phyloP scores from a whole-genome alignment of 306 rosid species.

The Carpinus viminea region DNA sequence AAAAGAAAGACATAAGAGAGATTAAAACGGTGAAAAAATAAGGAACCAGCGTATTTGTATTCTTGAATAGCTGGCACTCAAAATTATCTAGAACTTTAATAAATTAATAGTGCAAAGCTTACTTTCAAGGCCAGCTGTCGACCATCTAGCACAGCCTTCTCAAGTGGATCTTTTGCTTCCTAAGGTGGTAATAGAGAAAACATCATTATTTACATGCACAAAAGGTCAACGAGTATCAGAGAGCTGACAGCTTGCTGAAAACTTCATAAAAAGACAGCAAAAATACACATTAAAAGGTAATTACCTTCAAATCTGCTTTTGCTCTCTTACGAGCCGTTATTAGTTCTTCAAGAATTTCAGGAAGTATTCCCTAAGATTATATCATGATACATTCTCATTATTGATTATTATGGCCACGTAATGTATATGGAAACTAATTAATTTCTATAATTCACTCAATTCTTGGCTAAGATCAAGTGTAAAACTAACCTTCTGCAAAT shows the following conservation, averaged over 20 bases:
- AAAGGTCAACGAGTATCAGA: conserved; percentile 15
- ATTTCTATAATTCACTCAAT: conserved; percentile 13
- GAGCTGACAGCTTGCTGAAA: conserved; percentile 15
- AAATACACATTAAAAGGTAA: conserved; percentile 18
- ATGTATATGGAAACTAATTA: conserved; percentile 20
- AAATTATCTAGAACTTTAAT: conserved; percentile 15
- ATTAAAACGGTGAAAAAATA: conserved; percentile 19
- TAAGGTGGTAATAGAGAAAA: conserved; percentile 28
- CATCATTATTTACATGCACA: conserved; percentile 23
- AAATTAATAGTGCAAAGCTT: conserved; percentile 28
- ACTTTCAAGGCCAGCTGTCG: conserved; percentile 92
- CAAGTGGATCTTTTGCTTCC: conserved; percentile 96
- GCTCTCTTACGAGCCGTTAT: conserved; percentile 92
- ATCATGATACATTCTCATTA: conserved; percentile 12
- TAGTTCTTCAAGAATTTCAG: conserved; percentile 97
- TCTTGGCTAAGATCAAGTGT: no score
- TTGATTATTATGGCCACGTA: conserved; percentile 13
- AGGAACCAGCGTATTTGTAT: conserved; percentile 5
- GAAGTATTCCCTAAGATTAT: conserved; percentile 86
- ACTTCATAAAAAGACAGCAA: neutral
- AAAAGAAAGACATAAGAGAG: conserved; percentile 15
- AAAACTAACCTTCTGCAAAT: conserved; percentile 78
- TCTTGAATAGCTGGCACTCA: conserved; percentile 3
- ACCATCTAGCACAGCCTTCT: conserved; percentile 95
- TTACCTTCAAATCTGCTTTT: conserved; percentile 92